Evolutionary conservation across 306 rosid genomes (phyloP), one percentile per base, ranked within the genome.

Genomic region (Psophocarpus tetragonolobus): DNA sequence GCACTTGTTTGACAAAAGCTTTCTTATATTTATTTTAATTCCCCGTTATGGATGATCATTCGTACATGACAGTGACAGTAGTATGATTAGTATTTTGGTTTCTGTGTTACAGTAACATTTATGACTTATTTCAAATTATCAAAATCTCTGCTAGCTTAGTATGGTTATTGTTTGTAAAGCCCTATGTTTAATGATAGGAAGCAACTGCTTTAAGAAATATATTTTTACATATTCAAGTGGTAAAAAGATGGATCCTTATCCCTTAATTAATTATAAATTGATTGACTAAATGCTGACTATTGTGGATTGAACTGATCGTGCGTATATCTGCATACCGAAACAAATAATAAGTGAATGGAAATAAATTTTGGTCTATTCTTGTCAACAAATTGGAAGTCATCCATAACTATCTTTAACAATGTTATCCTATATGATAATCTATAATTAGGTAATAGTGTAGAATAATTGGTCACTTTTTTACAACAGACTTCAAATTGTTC

Each of bases 1-100:
- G 62, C 81, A 17, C 61, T 32, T 20, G 81, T 57, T 38, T 68
- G 75, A 83, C 6, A 56, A 5, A 80, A 32, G 26, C 36, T 68
- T 81, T 30, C 39, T 68, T 45, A 47, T 21, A 13, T 21, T 10
- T 27, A 33, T 21, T 45, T 47, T 4, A 15, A 3, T 35, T 9
- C n/a, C 24, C 4, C 53, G 18, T 26, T 56, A 20, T 71, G 61
- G 69, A 67, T 57, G 69, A 67, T 57, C 54, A 65, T 66, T 45
- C 63, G 66, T 53, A 35, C 41, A 4, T 60, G 27, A 50, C 50
- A 75, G 14, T 26, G 23, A 56, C 41, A 72, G 24, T 68, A 58
- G 18, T 32, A 27, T n/a, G 27, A n/a, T 73, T 38, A 15, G 4
- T 41, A 12, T 30, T 20, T 47, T 45, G 18, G 42, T 12, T 71